Base-by-base conservation (phyloP, 495 filamentous ascomycete genomes). In the Talaromyces stipitatus region DNA sequence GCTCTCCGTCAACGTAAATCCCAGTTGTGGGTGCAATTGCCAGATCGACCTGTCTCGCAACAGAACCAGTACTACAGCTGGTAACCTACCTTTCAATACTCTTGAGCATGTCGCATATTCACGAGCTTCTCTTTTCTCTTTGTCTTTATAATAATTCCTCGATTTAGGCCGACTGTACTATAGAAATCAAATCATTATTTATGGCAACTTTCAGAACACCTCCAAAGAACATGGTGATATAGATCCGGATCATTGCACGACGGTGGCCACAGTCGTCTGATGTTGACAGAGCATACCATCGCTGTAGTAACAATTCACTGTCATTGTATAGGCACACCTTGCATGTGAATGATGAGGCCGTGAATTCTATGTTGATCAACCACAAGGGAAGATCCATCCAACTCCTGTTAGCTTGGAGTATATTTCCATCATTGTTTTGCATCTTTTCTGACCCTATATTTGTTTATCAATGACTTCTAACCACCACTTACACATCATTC, bases 1-100 rank as follows among this genome's bases (percentile, higher is more conserved):
- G 83, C 82, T 61, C 87, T 88, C 72, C 70, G 77, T 43, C 72
- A 82, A 67, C 74, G 81, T 43, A 83, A 83, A 62, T 76, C 85
- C 59, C 85, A 86, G 56, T 83, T 92, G 16, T 96, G 91, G 92
- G 80, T 87, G 22, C 88, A 88, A 62, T 73, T 97, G 27, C 94
- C 92, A 3, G 87, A 95, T 69, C 70, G 75, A 28, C 72, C 72
- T 66, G 69, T 78, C 50, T 62, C 67, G 32, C 64, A 84, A 6
- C 92, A 97, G 77, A 82, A 86, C 60, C 91, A 87, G 71, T 95
- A 89, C 68, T 92, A 91, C 73, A 83, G 82, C 58, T 97, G 92
- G 92, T 97, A 83, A 71, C 18, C 22, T 30, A 18, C 18, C n/a
- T 26, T 51, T 4, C 20, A 18, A n/a, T 24, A n/a, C 41, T 22